These are phyloP conservation scores for Phytophthora fragariaefolia DNA, from an alignment of 352 stramenopile genomes.

Conservation along the genomic window DNA sequence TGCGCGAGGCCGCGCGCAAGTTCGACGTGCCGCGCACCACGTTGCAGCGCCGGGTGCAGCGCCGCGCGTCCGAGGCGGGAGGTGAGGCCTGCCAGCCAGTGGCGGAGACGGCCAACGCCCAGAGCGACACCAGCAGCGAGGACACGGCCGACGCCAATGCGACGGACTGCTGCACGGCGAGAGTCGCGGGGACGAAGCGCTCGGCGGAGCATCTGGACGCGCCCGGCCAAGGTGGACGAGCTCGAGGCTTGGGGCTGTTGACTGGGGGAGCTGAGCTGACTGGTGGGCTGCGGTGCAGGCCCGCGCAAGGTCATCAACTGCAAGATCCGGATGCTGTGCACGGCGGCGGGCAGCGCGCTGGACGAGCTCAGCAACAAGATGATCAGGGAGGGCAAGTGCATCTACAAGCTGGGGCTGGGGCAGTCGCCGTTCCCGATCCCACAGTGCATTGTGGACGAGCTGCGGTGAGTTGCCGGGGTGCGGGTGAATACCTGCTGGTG, in stretches of 20 bases:
- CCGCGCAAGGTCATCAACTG: constrained; percentile 87
- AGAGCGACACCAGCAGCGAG: constrained; percentile 33
- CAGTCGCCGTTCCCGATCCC: constrained; percentile 89
- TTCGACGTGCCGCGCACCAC: constrained; percentile 77
- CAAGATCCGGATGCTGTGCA: constrained; percentile 88
- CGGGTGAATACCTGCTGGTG: neutral
- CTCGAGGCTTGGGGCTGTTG: neutral
- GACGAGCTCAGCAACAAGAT: constrained; percentile 90
- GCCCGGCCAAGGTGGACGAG: constrained; percentile 38
- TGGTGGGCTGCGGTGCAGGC: constrained; percentile 34
- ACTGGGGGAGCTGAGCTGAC: neutral
- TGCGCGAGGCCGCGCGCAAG: constrained; percentile 76
- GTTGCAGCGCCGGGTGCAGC: constrained; percentile 71
- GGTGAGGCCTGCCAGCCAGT: constrained; percentile 9
- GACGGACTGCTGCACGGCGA: neutral
- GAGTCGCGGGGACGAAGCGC: constrained; percentile 50
- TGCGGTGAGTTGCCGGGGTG: constrained; percentile 51
- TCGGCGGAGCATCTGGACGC: constrained; percentile 48
- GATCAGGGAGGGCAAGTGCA: constrained; percentile 76
- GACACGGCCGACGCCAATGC: constrained; percentile 3
- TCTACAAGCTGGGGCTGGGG: constrained; percentile 88
- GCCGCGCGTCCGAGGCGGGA: constrained; percentile 14
- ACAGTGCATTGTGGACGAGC: constrained; percentile 88
- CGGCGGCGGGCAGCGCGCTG: constrained; percentile 75
- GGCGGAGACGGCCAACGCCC: constrained; percentile 9